Conservation (phyloP, 768 basidiomycete genomes). For the Agaricus subrufescens region DNA sequence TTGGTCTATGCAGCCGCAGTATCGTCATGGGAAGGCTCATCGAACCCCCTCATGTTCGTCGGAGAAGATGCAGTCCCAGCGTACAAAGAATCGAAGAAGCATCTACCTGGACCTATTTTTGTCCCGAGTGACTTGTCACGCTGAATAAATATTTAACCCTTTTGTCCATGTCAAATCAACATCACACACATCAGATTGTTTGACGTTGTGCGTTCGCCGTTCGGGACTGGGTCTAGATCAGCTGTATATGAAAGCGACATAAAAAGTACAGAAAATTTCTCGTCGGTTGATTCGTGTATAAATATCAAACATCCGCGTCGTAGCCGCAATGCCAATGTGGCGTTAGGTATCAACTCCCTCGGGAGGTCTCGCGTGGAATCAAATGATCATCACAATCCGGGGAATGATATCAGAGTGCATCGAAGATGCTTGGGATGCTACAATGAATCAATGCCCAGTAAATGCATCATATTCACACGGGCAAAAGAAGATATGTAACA, state of each 20-base stretch:
- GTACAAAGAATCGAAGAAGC: constrained; percentile 3
- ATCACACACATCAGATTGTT: constrained; percentile 1
- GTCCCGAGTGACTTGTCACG: constrained; percentile 5
- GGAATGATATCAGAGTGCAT: not conserved
- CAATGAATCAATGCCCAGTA: not conserved
- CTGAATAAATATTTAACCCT: not conserved
- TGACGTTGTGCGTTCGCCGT: constrained; percentile 8
- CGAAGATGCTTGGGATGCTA: too few relatives aligned
- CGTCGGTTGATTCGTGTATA: constrained; percentile 4
- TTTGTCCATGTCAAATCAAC: constrained; percentile 6
- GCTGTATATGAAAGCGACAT: not conserved
- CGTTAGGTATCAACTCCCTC: constrained; percentile 10
- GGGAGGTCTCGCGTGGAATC: constrained; percentile 8
- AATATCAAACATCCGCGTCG: constrained; percentile 7
- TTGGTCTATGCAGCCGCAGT: constrained; percentile 2
- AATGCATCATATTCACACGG: not conserved
- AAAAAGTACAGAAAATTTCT: constrained; percentile 3
- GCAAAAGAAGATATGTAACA: too few relatives aligned
- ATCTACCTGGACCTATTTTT: constrained; percentile 3
- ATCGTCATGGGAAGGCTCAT: not conserved
- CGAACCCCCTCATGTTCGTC: constrained; percentile 10
- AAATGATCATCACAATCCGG: constrained; percentile 9
- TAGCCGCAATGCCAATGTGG: not conserved
- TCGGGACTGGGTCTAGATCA: not conserved
- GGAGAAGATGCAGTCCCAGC: not conserved